Evolutionary conservation across 1,284 basidiomycete species (phyloP), one percentile per base, ranked within the genome.

Genomic region (Marasmius oreades): DNA sequence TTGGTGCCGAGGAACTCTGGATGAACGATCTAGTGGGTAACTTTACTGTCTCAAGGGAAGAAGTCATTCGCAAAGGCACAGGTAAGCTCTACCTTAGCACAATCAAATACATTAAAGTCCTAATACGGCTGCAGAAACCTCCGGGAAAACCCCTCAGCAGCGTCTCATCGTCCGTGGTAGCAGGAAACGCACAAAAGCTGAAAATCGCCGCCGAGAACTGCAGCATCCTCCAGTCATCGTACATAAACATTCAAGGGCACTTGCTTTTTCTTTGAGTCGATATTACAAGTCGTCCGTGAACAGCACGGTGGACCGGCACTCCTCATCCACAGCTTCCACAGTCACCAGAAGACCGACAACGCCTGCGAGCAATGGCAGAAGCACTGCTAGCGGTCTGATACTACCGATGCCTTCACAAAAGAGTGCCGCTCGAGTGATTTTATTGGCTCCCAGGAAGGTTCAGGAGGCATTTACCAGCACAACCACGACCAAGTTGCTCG

Each of bases 381-480:
- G 36, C 34, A 5, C 39, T 26, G 24, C 52, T 24, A 44, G 36
- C 23, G 14, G 51, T n/a, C 3, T 53, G 20, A n/a, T 56, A 5
- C 48, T 47, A 28, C 20, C 39, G 31, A 11, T 24, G 11, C 20
- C 23, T 20, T 28, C 55, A 22, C 55, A 50, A 26, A 43, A 36
- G 26, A 31, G 37, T 5, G 62, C 66, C 4, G 68, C 68, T 12
- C 66, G 62, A 33, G 78, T 78, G 73, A 85, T 90, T 48, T 70
- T 91, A 59, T 72, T 91, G 14, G 88, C 86, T 10, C 81, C 86
- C 24, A 80, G 81, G 64, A 79, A 78, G 57, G 89, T 91, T 6
- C 88, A 91, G 63, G 81, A 83, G 63, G 82, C 86, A 28, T 92
- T 84, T 63, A 91, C 89, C 16, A 89, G 81, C 64, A 91, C 88